Evolutionary conservation across 805 yeast species (phyloP).

Genomic region (Candida coquimbonensis): DNA sequence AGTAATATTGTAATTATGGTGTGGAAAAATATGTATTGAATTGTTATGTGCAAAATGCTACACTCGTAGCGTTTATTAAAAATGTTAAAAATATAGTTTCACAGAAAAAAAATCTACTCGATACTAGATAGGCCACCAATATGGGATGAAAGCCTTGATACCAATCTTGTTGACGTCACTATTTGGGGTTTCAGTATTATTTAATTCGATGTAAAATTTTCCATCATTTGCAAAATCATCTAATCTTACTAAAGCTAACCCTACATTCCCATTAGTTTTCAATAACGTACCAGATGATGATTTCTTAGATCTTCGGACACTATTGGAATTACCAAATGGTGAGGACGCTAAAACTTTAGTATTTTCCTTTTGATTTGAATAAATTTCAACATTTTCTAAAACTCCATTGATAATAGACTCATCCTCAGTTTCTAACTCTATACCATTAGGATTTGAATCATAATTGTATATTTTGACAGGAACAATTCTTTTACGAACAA

Average conservation of each 20-base stretch:
- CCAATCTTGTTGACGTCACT: conserved; percentile 24
- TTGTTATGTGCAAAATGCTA: no score
- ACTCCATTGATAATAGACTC: conserved; percentile 2
- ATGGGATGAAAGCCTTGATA: conserved; percentile 52
- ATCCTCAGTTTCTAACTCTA: conserved; percentile 12
- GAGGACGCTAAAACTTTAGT: conserved; percentile 21
- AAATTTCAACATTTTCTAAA: conserved; percentile 18
- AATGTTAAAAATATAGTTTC: no score
- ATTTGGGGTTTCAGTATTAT: conserved; percentile 6
- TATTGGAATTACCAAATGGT: conserved; percentile 31
- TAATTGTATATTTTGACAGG: conserved; percentile 44
- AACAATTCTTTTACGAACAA: conserved; percentile 72
- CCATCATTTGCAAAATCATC: conserved; percentile 35
- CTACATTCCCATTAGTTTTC: conserved; percentile 48
- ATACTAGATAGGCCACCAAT: conserved; percentile 59
- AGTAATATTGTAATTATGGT: no score
- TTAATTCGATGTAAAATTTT: conserved; percentile 25
- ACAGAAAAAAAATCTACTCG: no score
- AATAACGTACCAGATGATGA: conserved; percentile 55
- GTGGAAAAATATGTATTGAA: no score
- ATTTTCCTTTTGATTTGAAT: conserved; percentile 11
- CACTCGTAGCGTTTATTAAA: no score
- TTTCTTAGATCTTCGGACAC: conserved; percentile 15
- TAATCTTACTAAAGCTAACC: conserved; percentile 54
- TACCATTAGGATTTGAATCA: conserved; percentile 12